Evolutionary conservation across 192 early-diverging fungal genomes (phyloP).

Genomic region (Gaertneriomyces sp.): DNA sequence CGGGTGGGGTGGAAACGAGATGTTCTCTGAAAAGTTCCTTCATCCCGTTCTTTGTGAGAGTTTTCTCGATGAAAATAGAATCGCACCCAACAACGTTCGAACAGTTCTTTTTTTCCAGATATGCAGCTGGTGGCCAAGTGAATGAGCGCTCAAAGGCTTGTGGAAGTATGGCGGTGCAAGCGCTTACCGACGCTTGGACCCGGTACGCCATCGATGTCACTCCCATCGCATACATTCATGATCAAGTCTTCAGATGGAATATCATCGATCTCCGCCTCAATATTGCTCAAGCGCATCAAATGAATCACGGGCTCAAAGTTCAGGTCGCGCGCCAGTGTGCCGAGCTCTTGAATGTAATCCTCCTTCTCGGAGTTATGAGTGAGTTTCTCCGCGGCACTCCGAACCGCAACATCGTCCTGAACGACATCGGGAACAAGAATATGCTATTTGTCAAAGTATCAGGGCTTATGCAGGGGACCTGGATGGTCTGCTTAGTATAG

Average conservation of each 20-base stretch:
- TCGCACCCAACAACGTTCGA: slow-evolving; percentile 40
- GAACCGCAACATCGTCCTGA: slow-evolving; percentile 24
- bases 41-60: slow-evolving; percentile 40
- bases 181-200: slow-evolving; percentile 36
- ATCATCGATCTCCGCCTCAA: slow-evolving; percentile 14
- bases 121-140: slow-evolving; percentile 17
- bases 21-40: slow-evolving; percentile 37
- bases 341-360: slow-evolving; percentile 33
- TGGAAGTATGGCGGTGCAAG: not conserved
- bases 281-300: slow-evolving; percentile 20
- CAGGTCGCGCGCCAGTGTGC: slow-evolving; percentile 22
- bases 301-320: slow-evolving; percentile 33
- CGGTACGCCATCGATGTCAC: slow-evolving; percentile 39
- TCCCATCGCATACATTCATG: slow-evolving; percentile 40
- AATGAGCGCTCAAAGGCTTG: no score
- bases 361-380: slow-evolving; percentile 39
- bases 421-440: slow-evolving; percentile 35
- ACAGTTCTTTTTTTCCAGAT: slow-evolving; percentile 31
- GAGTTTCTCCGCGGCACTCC: slow-evolving; percentile 28
- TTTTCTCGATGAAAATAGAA: slow-evolving; percentile 42
- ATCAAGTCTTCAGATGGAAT: slow-evolving; percentile 30
- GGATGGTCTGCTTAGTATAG: not conserved
- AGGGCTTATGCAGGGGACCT: not conserved
- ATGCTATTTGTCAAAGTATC: slow-evolving; percentile 21
- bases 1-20: slow-evolving; percentile 38